These are phyloP conservation scores for Podospora pseudocomata DNA, from an alignment of 495 filamentous ascomycete species.

Conservation along the genomic window DNA sequence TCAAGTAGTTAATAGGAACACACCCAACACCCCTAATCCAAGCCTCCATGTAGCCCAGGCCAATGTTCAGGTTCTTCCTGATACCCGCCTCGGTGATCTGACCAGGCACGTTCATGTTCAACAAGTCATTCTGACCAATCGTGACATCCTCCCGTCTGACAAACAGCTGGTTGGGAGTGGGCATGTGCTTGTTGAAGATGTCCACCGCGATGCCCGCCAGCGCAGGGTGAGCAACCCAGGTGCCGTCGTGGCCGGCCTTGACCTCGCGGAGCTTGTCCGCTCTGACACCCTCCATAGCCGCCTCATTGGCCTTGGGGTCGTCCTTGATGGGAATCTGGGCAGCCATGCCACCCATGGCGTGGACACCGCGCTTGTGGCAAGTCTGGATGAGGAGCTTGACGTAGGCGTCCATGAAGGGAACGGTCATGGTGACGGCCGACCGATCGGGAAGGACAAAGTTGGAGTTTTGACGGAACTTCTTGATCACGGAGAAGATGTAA, in stretches of 20 bases:
- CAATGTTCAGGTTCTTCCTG: slow-evolving; percentile 96
- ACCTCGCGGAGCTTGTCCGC: slow-evolving; percentile 97
- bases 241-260: slow-evolving; percentile 89
- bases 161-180: slow-evolving; percentile 95
- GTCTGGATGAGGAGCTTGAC: slow-evolving; percentile 94
- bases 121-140: slow-evolving; percentile 81
- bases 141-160: slow-evolving; percentile 84
- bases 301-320: slow-evolving; percentile 82
- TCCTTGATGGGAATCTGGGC: slow-evolving; percentile 99
- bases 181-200: slow-evolving; percentile 99
- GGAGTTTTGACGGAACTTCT: slow-evolving; percentile 95
- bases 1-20: slow-evolving; percentile 98
- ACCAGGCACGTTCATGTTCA: slow-evolving; percentile 98
- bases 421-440: slow-evolving; percentile 90
- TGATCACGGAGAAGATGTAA: slow-evolving; percentile 99
- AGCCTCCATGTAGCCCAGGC: slow-evolving; percentile 96
- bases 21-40: slow-evolving; percentile 95
- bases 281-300: slow-evolving; percentile 88
- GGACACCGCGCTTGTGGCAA: slow-evolving; percentile 90
- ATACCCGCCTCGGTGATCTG: slow-evolving; percentile 93
- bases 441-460: slow-evolving; percentile 93
- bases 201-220: slow-evolving; percentile 85
- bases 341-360: slow-evolving; percentile 99
- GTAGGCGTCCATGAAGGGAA: slow-evolving; percentile 98
- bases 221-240: slow-evolving; percentile 96